phyloP scores from a whole-genome alignment of 176 grass and related monocot genomes.

The Cocos nucifera region DNA sequence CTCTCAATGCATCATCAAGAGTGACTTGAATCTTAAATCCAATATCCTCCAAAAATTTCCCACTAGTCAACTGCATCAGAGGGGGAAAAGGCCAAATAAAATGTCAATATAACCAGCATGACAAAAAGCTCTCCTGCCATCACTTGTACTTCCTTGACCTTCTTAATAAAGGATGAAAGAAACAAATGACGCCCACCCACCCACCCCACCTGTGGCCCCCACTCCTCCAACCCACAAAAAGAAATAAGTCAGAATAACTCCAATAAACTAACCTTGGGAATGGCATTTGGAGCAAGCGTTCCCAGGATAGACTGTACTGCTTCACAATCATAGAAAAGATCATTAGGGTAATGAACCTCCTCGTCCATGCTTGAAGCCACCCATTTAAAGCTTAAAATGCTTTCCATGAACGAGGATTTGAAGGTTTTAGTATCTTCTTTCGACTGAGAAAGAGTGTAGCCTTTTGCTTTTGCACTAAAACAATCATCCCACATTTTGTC shows the following conservation, averaged over 20 bases:
- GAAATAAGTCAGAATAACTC: no score
- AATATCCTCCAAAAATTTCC: slow-evolving; percentile 57
- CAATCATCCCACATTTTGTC: slow-evolving; percentile 80
- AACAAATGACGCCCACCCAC: no score
- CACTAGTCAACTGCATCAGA: slow-evolving; percentile 50
- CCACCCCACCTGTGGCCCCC: no score
- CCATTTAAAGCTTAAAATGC: slow-evolving; percentile 61
- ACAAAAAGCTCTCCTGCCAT: no score
- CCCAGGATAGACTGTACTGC: slow-evolving; percentile 59
- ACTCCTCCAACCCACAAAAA: no score
- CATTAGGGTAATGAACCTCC: slow-evolving; percentile 57
- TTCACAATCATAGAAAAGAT: slow-evolving; percentile 69
- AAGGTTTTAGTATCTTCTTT: slow-evolving; percentile 29
- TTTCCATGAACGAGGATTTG: slow-evolving; percentile 68
- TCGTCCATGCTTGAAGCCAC: slow-evolving; percentile 63
- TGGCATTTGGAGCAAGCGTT: slow-evolving; percentile 58
- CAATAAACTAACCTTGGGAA: slow-evolving; percentile 53
- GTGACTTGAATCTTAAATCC: slow-evolving; percentile 77
- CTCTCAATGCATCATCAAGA: slow-evolving; percentile 51
- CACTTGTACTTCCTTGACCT: no score
- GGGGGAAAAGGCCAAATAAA: no score
- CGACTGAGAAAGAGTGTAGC: slow-evolving; percentile 11
- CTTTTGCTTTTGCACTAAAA: slow-evolving; percentile 50
- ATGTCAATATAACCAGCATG: no score
- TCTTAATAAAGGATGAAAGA: no score